Conservation (phyloP, 176 grass and related monocot genomes). For the Rhynchospora tenuis region DNA sequence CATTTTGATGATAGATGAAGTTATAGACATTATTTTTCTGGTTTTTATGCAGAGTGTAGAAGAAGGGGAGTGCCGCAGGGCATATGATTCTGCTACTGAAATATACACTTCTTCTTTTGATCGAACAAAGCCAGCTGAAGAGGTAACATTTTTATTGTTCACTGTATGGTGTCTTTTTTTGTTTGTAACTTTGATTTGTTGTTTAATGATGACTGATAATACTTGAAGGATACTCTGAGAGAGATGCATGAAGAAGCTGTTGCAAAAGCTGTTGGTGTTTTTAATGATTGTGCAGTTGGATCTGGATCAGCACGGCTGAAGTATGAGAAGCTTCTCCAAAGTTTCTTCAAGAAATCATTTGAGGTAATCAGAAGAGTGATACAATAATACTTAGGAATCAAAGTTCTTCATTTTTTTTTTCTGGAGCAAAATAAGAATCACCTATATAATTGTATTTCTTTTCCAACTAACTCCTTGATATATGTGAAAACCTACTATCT, state of each 20-base stretch:
- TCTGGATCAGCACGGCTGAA: slow-evolving; percentile 59
- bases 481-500: neutral
- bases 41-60: slow-evolving; percentile 62
- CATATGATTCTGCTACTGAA: slow-evolving; percentile 75
- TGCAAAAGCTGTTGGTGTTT: slow-evolving; percentile 53
- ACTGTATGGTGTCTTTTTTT: slow-evolving; percentile 2
- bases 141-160: slow-evolving; percentile 38
- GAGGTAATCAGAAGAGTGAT: slow-evolving; percentile 40
- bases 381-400: neutral
- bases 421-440: neutral
- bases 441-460: neutral
- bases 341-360: slow-evolving; percentile 68
- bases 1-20: neutral
- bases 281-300: slow-evolving; percentile 68
- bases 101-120: slow-evolving; percentile 82
- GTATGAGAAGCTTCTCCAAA: slow-evolving; percentile 88
- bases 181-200: neutral
- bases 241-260: slow-evolving; percentile 77
- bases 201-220: neutral
- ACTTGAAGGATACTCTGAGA: slow-evolving; percentile 52
- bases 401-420: neutral
- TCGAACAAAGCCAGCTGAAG: slow-evolving; percentile 61
- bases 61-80: slow-evolving; percentile 87
- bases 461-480: neutral
- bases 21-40: neutral